Percentiles rank a stretch among this genome's conserved stretches.
Conservation (phyloP, 2,329 filamentous ascomycete species). For the Ophiostoma angusticollis region DNA sequence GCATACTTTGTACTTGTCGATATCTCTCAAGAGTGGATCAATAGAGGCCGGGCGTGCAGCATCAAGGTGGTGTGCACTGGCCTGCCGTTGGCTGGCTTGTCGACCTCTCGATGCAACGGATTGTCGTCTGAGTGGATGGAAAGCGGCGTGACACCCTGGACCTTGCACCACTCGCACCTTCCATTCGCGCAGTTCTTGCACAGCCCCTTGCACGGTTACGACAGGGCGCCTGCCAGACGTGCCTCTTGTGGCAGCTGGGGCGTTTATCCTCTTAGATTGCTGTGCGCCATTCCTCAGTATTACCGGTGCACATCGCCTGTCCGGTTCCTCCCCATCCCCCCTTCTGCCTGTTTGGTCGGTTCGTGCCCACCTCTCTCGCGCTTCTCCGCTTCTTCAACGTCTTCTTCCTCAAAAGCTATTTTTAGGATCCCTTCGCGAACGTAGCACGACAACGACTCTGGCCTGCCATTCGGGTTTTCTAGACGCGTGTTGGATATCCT, state of each 20-base stretch:
- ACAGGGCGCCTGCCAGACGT: no score
- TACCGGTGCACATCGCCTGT: neutral
- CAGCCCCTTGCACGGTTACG: no score
- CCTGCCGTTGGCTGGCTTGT: neutral
- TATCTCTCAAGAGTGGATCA: no score
- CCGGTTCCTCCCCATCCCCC: neutral
- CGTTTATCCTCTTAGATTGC: constrained; percentile 6
- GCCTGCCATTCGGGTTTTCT: constrained; percentile 1
- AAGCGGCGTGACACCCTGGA: no score
- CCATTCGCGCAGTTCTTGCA: no score
- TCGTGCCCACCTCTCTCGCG: no score
- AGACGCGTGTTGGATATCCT: constrained; percentile 2
- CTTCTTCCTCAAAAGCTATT: constrained; percentile 12
- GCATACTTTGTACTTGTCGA: no score
- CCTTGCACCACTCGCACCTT: no score
- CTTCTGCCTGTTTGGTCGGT: neutral
- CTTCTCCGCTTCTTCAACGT: no score
- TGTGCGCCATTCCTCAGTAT: no score
- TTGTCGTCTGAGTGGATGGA: no score
- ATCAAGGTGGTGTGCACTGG: neutral
- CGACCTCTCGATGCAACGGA: neutral
- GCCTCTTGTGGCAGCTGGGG: no score
- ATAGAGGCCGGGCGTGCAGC: neutral
- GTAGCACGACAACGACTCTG: constrained; percentile 10
- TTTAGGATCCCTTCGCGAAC: constrained; percentile 12